These are phyloP conservation scores for Magnusiomyces clavatus DNA, from an alignment of 1,139 yeast genomes.

Conservation along the genomic window DNA sequence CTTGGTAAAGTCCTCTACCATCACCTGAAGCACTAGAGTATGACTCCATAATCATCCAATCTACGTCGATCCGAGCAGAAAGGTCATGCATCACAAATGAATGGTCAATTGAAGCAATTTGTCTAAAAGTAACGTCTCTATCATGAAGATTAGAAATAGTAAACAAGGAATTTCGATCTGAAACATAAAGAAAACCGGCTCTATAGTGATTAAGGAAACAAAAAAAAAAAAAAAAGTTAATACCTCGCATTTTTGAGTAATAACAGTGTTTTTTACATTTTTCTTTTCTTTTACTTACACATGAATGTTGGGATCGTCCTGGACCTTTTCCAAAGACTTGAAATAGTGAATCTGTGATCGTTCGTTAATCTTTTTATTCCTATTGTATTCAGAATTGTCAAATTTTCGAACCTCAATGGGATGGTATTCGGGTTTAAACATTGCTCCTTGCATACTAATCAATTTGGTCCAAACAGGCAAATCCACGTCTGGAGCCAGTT, in stretches of 20 bases:
- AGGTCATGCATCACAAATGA: conserved; percentile 28
- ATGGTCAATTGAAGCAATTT: conserved; percentile 31
- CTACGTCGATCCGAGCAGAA: conserved; percentile 22
- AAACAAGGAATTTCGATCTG: conserved; percentile 32
- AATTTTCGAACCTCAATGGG: conserved; percentile 29
- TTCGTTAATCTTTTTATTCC: conserved; percentile 15
- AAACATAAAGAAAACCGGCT: conserved; percentile 28
- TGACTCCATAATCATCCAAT: conserved; percentile 30
- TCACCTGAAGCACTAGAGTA: conserved; percentile 27
- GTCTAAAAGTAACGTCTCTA: conserved; percentile 14
- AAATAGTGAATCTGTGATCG: conserved; percentile 27
- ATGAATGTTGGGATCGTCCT: conserved; percentile 24
- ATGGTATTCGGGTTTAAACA: conserved; percentile 20
- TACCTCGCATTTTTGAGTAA: background rate
- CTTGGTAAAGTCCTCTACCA: conserved; percentile 29
- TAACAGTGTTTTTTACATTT: no score
- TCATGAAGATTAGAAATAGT: conserved; percentile 27
- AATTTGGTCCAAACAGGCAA: conserved; percentile 21
- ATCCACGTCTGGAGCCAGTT: conserved; percentile 28
- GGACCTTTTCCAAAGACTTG: conserved; percentile 20
- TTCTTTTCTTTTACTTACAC: conserved; percentile 17
- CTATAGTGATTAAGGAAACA: no score
- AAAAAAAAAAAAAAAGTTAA: background rate
- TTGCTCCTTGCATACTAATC: conserved; percentile 16
- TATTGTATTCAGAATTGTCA: conserved; percentile 22